A percentile compares a stretch with the other conserved stretches of the same genome.
These are phyloP conservation scores for Waltergamsia citrina DNA, from an alignment of 2,329 filamentous ascomycete genomes.

Conservation along the genomic window DNA sequence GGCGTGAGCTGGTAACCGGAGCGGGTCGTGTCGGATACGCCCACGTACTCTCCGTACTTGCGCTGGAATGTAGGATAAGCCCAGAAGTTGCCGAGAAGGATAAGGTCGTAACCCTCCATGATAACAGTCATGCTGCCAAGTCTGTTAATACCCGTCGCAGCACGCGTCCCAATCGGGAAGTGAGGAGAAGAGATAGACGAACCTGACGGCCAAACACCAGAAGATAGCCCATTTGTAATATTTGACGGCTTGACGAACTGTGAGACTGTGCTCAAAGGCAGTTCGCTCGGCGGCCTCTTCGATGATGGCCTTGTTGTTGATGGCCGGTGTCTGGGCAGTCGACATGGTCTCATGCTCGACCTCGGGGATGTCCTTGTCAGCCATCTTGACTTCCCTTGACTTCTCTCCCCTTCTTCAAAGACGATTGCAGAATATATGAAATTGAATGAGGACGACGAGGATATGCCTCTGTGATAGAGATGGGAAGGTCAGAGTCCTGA, in stretches of 20 bases:
- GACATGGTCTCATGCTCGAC: too few species aligned
- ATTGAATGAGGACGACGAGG: too few species aligned
- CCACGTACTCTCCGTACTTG: slow-evolving; percentile 14
- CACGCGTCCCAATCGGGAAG: too few species aligned
- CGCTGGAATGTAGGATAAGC: slow-evolving; percentile 16
- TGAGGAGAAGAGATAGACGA: too few species aligned
- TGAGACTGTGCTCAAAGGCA: slow-evolving; percentile 6
- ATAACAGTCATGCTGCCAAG: slow-evolving; percentile 35
- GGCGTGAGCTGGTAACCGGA: slow-evolving; percentile 26
- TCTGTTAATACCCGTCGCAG: too few species aligned
- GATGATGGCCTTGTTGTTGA: background rate
- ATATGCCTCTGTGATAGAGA: too few species aligned
- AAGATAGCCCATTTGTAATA: slow-evolving; percentile 13
- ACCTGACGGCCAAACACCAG: slow-evolving; percentile 8
- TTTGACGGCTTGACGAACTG: slow-evolving; percentile 7
- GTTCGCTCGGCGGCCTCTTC: background rate
- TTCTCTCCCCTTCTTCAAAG: too few species aligned
- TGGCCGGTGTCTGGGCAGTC: too few species aligned
- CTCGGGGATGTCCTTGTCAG: too few species aligned
- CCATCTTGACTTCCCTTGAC: too few species aligned
- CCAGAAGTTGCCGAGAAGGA: slow-evolving; percentile 16
- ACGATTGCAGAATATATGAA: too few species aligned
- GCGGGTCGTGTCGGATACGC: slow-evolving; percentile 14
- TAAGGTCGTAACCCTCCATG: slow-evolving; percentile 42
- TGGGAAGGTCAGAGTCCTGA: too few species aligned